Conservation (phyloP, 108 stramenopile genomes). For the Chaetoceros muelleri region DNA sequence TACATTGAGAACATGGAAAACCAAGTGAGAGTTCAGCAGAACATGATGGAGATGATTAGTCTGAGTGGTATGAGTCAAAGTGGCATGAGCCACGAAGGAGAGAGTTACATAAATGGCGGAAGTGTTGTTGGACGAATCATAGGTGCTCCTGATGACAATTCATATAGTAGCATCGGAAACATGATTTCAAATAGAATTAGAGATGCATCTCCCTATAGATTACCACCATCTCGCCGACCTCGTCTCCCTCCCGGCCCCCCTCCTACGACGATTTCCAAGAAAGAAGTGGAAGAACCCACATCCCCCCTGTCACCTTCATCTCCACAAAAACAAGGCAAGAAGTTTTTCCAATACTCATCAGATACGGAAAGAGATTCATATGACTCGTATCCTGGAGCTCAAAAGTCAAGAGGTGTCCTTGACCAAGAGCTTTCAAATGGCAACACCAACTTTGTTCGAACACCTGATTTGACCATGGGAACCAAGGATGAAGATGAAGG, state of each 20-base stretch:
- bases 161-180: not conserved
- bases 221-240: constrained; percentile 14
- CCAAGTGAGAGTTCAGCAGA: constrained; percentile 79
- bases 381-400: constrained; percentile 5
- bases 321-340: not conserved
- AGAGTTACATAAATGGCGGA: constrained; percentile 8
- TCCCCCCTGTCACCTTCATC: constrained; percentile 2
- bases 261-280: not conserved
- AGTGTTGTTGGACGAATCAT: constrained; percentile 2
- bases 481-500: not conserved
- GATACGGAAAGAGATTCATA: not conserved
- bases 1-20: constrained; percentile 77
- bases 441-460: not conserved
- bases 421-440: not conserved
- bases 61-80: constrained; percentile 9
- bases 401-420: not conserved
- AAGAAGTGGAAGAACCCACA: not conserved
- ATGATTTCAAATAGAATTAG: constrained; percentile 14
- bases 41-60: constrained; percentile 87
- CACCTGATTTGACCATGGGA: not conserved
- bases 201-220: constrained; percentile 19
- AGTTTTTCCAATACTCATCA: not conserved
- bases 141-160: not conserved
- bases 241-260: constrained; percentile 2
- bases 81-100: not conserved